Evolutionary conservation across 208 protist species (phyloP), one percentile per base, ranked within the genome.

Genomic region (Sergeia podlipaevii): DNA sequence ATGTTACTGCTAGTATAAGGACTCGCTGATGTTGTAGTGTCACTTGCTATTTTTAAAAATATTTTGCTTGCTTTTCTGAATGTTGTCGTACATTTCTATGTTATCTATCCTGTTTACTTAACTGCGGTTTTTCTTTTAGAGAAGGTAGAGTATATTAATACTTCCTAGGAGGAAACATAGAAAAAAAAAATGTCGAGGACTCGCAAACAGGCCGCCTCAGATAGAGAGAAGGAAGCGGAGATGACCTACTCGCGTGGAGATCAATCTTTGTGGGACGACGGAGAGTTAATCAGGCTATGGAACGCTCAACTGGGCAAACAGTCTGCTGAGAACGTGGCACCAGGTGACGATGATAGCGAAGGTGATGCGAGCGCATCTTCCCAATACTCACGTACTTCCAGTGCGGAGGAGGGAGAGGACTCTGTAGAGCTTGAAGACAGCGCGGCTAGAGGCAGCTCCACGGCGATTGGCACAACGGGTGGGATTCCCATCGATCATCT

Each of bases 241-340:
- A 39, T 63, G 55, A 63, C 47, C 11, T 83, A 80, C 58, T 75
- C 75, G 4, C 37, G 60, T 10, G 77, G 52, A 4, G 76, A 88
- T 51, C 52, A 61, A 4, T 74, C 77, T 3, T 60, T 95, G 0
- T 95, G 88, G 85, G 84, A 95, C 50, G 88, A 95, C 61, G 60
- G 51, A 8, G 81, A 89, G n/a, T 68, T 95, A 15, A 61, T 92
- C 47, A 61, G 69, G 39, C 53, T 91, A 1, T 95, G 81, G 55
- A 86, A 91, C 38, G 74, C 60, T 48, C 84, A 95, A 54, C 52
- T 91, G n/a, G 60, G 42, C 2, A 51, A 51, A 21, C 5, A 51
- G 11, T 6, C 5, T 20, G 13, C 17, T 6, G 34, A 55, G 27
- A 52, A 32, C 26, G 46, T 50, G 18, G 30, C 53, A 32, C 43